Base-by-base conservation (phyloP, 768 basidiomycete species). In the Psilocybe tampanensis region DNA sequence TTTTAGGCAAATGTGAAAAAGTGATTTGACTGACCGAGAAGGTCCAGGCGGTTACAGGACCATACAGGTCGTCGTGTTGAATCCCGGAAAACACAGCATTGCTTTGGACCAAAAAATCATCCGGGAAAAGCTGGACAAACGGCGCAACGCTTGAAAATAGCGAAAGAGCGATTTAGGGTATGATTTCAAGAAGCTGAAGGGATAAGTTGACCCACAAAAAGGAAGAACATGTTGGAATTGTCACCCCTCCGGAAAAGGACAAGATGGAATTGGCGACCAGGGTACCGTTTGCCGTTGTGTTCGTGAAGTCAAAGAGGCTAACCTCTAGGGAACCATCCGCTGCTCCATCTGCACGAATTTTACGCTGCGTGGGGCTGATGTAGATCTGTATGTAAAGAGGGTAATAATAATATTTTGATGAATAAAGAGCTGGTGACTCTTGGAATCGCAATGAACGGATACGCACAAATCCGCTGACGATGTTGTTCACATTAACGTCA, bases 31-130 rank as follows among this genome's bases (percentile, higher is more conserved):
- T 47, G 44, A 62, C 61, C 26, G 59, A 56, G 39, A 65, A 60
- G 1, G 61, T 62, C 60, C 60, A 65, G 21, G 60, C 32, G 32
- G 55, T 45, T 5, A 68, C 66, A 44, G 64, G 51, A 3, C 68
- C 70, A 42, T 69, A 66, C 18, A 72, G 24, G 9, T 70, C 68
- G 33, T 72, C 70, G 1, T 54, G 41, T 49, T 65, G 63, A 13
- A 67, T 48, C 8, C 67, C 68, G 12, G 63, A 58, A 54, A 66
- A 69, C n/a, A 66, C 68, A 6, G 68, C 67, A 41, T 67, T 67
- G 19, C 60, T 50, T 36, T 60, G 59, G 23, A 55, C 42, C 41
- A 71, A 58, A 52, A 71, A 64, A 44, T 71, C 64, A 0, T 54
- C 59, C 0, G 67, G 42, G 22, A 69, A 44, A 8, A 68, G 63